Base-by-base conservation (phyloP, 2,329 filamentous ascomycete genomes). In the Microcyclosporella mali region DNA sequence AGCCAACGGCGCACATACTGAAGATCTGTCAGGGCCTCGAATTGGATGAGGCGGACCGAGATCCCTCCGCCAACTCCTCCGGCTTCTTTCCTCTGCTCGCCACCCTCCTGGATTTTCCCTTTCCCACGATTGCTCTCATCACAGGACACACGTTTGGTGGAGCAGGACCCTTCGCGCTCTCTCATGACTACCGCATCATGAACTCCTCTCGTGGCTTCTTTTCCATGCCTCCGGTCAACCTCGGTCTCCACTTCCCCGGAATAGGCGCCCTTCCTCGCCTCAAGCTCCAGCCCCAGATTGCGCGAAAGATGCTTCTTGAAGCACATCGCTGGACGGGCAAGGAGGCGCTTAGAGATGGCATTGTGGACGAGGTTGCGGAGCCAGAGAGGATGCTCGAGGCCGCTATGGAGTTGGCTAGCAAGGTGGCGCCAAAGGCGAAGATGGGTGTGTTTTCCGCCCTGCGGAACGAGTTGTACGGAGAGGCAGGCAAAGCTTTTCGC, bases 231-330 rank as follows among this genome's bases (percentile, higher is more conserved):
- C 74, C 75, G 0, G 71, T 78, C 0, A 68, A 77, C 41, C 66
- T 78, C 1, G 75, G 75, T 4, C 60, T 78, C 19, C 72, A 77
- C 49, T 78, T 78, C 46, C 70, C 71, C 11, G 75, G 74, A 8
- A 77, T 78, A 36, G 74, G 74, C 3, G 62, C 67, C 2, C 62
- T 78, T 6, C 72, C 72, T 2, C 66, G 73, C 1, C 61, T 76
- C 6, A 78, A 78, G 52, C 64, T 78, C 2, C 64, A 59, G 0
- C 71, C 73, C 8, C 64, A 69, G 34, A 58, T 77, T n/a, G 73
- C 74, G 11, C 60, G 73, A 3, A 75, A 74, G 53, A 77, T 78
- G 73, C 57, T 78, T 21, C 63, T 77, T 3, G 74, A 78, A 53
- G 75, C 73, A 14, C 70, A 78, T 43, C 64, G 60, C 30, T 78